phyloP scores from a whole-genome alignment of 139 green algal species.

The Desmodesmus armatus region DNA sequence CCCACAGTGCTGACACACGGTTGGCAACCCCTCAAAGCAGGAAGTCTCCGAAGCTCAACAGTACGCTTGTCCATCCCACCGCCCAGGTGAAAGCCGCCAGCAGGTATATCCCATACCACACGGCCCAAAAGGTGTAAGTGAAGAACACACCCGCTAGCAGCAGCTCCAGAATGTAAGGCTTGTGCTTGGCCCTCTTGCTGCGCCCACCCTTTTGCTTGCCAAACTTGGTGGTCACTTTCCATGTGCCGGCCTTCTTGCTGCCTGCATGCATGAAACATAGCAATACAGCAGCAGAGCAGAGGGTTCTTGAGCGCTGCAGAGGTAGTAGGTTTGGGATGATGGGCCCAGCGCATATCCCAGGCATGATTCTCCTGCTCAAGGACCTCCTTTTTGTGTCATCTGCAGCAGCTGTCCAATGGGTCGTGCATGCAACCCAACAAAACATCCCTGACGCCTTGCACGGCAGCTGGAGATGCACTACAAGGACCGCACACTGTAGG shows the following conservation, averaged over 20 bases:
- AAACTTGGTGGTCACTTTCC: slow-evolving; percentile 50
- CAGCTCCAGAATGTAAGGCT: slow-evolving; percentile 44
- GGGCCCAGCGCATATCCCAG: neutral
- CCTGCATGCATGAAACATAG: too few species aligned
- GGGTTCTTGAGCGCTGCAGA: too few species aligned
- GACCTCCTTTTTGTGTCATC: neutral
- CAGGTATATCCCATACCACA: slow-evolving; percentile 37
- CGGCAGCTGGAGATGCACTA: too few species aligned
- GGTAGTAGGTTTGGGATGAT: neutral
- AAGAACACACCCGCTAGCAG: slow-evolving; percentile 5
- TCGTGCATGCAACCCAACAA: neutral
- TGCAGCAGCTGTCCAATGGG: neutral
- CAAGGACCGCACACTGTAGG: too few species aligned
- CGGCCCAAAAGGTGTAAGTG: slow-evolving; percentile 10
- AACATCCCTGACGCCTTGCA: neutral
- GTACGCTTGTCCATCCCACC: slow-evolving; percentile 17
- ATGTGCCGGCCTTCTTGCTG: slow-evolving; percentile 22
- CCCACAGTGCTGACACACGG: too few species aligned
- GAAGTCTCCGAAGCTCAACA: slow-evolving; percentile 39
- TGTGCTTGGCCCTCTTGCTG: slow-evolving; percentile 11
- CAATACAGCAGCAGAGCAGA: neutral
- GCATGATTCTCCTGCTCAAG: neutral
- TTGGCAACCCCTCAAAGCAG: slow-evolving; percentile 44
- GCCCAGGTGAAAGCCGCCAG: slow-evolving; percentile 34
- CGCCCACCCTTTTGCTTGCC: slow-evolving; percentile 22